Evolutionary conservation across 2,329 filamentous ascomycete genomes (phyloP).

Genomic region (Pseudocercospora fijiensis): DNA sequence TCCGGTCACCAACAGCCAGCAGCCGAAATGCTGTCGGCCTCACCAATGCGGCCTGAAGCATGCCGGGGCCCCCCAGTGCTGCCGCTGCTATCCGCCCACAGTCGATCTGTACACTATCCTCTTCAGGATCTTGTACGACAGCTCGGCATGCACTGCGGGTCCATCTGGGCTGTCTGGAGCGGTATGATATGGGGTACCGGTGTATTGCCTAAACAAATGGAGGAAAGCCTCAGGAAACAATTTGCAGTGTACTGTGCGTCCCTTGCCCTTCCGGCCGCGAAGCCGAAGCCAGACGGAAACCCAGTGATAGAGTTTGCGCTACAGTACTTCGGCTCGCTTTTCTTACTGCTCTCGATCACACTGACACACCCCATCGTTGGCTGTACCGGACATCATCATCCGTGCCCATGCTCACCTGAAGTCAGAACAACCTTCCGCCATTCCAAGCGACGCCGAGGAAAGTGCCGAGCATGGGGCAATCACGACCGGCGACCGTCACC

Average conservation of each 20-base stretch:
- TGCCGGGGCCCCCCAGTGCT: conserved; percentile 1
- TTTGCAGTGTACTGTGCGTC: not conserved
- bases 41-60: conserved; percentile 3
- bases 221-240: not conserved
- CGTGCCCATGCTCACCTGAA: conserved; percentile 6
- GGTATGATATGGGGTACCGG: too few relatives aligned
- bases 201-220: not conserved
- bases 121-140: not conserved
- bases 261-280: not conserved
- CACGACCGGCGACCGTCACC: not conserved
- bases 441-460: conserved; percentile 2
- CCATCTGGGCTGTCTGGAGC: not conserved
- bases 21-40: conserved; percentile 8
- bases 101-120: not conserved
- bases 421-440: conserved; percentile 6
- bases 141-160: not conserved
- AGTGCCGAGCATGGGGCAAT: not conserved
- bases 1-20: conserved; percentile 3
- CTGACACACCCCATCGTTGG: not conserved
- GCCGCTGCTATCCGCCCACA: not conserved
- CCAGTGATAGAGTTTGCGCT: conserved; percentile 8
- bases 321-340: not conserved
- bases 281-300: not conserved
- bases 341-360: not conserved
- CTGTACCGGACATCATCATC: conserved; percentile 8